Percentiles rank a stretch among this genome's conserved stretches.
phyloP scores from a whole-genome alignment of 805 yeast genomes.

The Teunomyces aglyptinius region DNA sequence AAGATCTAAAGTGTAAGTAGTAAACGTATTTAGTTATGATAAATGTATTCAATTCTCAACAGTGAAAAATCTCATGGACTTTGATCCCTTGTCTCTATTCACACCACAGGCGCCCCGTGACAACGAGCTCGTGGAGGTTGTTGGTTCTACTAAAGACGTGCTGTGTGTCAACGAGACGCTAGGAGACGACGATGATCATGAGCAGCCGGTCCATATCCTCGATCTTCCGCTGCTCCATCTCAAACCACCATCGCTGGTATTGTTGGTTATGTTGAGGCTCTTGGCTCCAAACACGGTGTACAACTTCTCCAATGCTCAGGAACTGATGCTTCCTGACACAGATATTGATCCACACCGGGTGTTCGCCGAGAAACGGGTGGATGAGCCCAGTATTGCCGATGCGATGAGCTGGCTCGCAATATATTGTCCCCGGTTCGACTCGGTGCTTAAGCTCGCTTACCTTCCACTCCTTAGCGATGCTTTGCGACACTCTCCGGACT shows the following conservation, averaged over 20 bases:
- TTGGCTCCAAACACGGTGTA: slow-evolving; percentile 49
- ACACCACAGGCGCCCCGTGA: slow-evolving; percentile 20
- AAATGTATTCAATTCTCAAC: not conserved
- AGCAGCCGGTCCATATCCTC: slow-evolving; percentile 46
- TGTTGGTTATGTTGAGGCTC: slow-evolving; percentile 46
- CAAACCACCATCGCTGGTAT: slow-evolving; percentile 47
- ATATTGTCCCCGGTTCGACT: slow-evolving; percentile 32
- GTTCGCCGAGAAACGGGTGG: slow-evolving; percentile 35
- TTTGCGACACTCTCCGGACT: slow-evolving; percentile 30
- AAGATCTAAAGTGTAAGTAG: too few species aligned
- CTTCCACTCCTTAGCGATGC: slow-evolving; percentile 28
- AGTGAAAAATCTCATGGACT: slow-evolving; percentile 25
- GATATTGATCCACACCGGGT: slow-evolving; percentile 13
- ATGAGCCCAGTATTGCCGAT: slow-evolving; percentile 15
- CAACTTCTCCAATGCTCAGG: slow-evolving; percentile 43
- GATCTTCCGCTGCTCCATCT: slow-evolving; percentile 56
- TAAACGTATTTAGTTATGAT: not conserved
- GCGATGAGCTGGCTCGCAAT: slow-evolving; percentile 46
- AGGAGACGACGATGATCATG: slow-evolving; percentile 17
- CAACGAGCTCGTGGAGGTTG: not conserved
- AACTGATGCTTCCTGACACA: not conserved
- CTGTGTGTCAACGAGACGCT: not conserved
- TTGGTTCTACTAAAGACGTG: not conserved
- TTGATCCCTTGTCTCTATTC: slow-evolving; percentile 42
- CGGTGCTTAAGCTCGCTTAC: slow-evolving; percentile 17